Evolutionary conservation across 2,329 filamentous ascomycete species (phyloP).

Genomic region (Colletotrichum cordylinicola): DNA sequence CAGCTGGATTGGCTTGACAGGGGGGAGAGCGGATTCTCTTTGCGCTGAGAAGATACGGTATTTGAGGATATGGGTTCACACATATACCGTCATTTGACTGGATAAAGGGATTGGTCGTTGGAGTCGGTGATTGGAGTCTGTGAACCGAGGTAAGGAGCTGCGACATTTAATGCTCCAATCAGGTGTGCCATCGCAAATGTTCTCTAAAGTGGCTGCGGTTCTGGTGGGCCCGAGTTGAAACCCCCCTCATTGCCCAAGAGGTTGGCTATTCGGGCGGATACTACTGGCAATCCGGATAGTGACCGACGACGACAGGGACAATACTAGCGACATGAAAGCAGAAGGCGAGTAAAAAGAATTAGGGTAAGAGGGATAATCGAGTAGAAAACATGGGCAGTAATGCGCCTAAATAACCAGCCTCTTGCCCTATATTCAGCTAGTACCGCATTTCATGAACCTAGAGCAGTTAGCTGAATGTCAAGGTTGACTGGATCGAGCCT

Average conservation of each 20-base stretch:
- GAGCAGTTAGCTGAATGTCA: not conserved
- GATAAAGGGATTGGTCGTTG: rapidly evolving
- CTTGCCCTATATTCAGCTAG: no score
- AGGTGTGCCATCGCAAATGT: not conserved
- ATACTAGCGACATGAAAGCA: rapidly evolving
- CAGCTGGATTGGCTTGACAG: no score
- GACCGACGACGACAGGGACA: rapidly evolving
- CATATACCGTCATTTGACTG: not conserved
- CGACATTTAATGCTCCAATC: not conserved
- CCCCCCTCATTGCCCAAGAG: not conserved
- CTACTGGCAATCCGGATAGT: not conserved
- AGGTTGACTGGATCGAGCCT: not conserved
- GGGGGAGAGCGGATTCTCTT: no score
- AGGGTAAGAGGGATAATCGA: no score
- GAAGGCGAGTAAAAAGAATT: not conserved
- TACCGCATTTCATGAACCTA: no score
- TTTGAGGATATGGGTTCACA: rapidly evolving
- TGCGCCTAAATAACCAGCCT: no score
- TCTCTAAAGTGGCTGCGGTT: not conserved
- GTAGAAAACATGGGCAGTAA: no score
- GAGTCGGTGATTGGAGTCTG: not conserved
- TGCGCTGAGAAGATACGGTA: no score
- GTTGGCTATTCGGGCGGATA: not conserved
- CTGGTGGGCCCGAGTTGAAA: not conserved
- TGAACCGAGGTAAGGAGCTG: not conserved